Percentiles rank a stretch among this genome's conserved stretches.
Evolutionary conservation across 2,329 filamentous ascomycete genomes (phyloP).

Genomic region (Neonectria faginata): DNA sequence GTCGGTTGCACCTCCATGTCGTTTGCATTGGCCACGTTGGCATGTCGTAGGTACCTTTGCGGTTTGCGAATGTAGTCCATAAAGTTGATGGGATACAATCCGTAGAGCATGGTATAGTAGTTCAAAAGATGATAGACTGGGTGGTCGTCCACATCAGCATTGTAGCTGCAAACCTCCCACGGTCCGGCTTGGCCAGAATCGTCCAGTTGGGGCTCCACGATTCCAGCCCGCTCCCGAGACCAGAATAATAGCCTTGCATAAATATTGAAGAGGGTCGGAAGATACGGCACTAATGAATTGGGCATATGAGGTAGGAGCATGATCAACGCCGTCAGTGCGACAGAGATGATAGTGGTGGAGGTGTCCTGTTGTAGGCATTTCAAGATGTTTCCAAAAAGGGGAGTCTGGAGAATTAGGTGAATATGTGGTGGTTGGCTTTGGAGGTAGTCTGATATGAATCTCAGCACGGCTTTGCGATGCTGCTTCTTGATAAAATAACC

Average conservation of each 20-base stretch:
- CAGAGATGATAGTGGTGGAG: slow-evolving; percentile 80
- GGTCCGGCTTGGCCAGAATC: slow-evolving; percentile 49
- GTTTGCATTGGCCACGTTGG: slow-evolving; percentile 76
- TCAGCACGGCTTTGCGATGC: slow-evolving; percentile 72
- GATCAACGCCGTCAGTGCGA: slow-evolving; percentile 79
- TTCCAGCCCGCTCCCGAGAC: slow-evolving; percentile 66
- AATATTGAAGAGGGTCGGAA: slow-evolving; percentile 82
- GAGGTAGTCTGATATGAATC: slow-evolving; percentile 78
- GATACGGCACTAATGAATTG: slow-evolving; percentile 73
- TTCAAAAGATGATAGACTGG: slow-evolving; percentile 75
- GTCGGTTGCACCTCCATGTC: slow-evolving; percentile 83
- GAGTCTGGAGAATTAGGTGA: slow-evolving; percentile 77
- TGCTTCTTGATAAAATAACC: slow-evolving; percentile 73
- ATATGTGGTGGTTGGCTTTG: slow-evolving; percentile 83
- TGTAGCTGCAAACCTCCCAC: slow-evolving; percentile 75
- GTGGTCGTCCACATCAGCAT: slow-evolving; percentile 71
- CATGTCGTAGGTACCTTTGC: slow-evolving; percentile 79
- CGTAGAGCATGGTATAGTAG: slow-evolving; percentile 86
- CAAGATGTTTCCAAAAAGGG: slow-evolving; percentile 77
- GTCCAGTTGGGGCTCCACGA: slow-evolving; percentile 54
- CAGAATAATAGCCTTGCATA: slow-evolving; percentile 85
- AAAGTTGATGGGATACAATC: slow-evolving; percentile 86
- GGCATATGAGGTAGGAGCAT: slow-evolving; percentile 89
- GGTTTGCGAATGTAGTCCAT: slow-evolving; percentile 89
- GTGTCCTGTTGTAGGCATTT: slow-evolving; percentile 82